Evolutionary conservation across 2,329 filamentous ascomycete genomes (phyloP).

Genomic region (Fusarium torreyae): DNA sequence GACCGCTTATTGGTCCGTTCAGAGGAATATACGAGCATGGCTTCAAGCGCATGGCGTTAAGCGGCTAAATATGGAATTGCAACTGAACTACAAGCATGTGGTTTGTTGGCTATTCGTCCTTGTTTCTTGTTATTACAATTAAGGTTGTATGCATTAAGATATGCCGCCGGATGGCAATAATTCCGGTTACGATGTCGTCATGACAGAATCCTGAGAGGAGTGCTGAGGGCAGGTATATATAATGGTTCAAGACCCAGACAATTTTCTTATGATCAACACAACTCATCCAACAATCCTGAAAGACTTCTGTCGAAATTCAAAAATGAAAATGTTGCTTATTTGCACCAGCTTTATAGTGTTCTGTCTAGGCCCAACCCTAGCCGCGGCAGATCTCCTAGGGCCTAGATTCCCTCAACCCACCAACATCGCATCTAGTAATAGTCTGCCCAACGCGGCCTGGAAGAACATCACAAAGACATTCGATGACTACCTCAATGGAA

Average conservation of each 20-base stretch:
- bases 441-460: background rate
- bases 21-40: background rate
- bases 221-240: background rate
- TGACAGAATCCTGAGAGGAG: background rate
- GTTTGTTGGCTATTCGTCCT: background rate
- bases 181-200: background rate
- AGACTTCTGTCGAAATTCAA: background rate
- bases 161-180: background rate
- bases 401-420: constrained; percentile 25
- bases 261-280: background rate
- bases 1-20: background rate
- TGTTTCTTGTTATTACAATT: background rate
- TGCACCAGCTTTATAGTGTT: background rate
- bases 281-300: background rate
- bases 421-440: background rate
- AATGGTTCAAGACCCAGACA: background rate
- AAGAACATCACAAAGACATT: constrained; percentile 3
- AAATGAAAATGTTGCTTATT: background rate
- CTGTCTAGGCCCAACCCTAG: background rate
- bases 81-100: background rate
- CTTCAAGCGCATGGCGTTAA: background rate
- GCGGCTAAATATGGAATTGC: background rate
- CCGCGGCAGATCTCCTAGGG: constrained; percentile 17
- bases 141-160: background rate
- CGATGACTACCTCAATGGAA: background rate